Base-by-base conservation (phyloP, 1,139 yeast genomes). In the Starmera stellimalicola region DNA sequence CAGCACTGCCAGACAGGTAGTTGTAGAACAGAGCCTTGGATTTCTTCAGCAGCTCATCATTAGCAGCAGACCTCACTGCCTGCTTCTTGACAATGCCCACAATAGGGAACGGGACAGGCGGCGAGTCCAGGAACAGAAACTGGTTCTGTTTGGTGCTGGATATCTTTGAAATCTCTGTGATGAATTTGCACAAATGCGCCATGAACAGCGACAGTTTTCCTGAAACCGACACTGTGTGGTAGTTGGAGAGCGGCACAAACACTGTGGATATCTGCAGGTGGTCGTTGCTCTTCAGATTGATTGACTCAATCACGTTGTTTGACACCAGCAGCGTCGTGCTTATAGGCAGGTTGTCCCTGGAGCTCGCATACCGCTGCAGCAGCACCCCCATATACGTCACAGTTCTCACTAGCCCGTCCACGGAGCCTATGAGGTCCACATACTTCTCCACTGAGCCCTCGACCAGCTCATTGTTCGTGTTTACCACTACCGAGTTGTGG, bases 221-320 rank as follows among this genome's bases (percentile, higher is more conserved):
- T 3, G 29, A 9, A 6, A 40, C 9, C 31, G 37, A 38, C 1
- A 37, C 19, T 5, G 40, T 19, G 16, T 29, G 37, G 27, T 20
- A 35, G 24, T 37, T 44, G 14, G 47, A 40, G 32, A 42, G 42
- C 2, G 47, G 47, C 3, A 40, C 25, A 12, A 26, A 32, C 20
- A 37, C 39, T 1, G 33, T 27, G 4, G 45, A 41, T 2, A 43
- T 20, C 16, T 36, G 33, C 9, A 29, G 19, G 9, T 30, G 16
- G 33, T 28, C 5, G 24, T 17, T 12, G 19, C 12, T 7, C 16
- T n/a, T 25, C 16, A 26, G 17, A 12, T 18, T 23, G 7, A 36
- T 18, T 2, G 14, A 7, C 19, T 36, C 26, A n/a, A 32, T 25
- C 10, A 15, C 18, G n/a, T 14, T 22, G 10, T 26, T 16, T 11